Conservation (phyloP, 768 basidiomycete genomes). For the Mycena leptocephala region DNA sequence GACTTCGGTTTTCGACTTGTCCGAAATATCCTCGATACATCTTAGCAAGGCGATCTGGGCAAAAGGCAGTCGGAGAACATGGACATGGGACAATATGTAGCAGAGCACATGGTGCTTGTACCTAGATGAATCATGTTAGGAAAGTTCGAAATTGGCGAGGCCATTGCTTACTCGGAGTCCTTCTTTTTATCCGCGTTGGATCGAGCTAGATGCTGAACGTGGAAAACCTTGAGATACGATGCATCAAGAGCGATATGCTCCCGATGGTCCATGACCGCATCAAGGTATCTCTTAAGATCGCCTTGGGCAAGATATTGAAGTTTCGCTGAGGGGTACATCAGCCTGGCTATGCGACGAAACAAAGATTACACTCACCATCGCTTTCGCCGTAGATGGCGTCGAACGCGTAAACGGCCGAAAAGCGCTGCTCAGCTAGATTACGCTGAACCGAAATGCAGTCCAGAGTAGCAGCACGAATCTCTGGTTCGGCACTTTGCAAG, state of each 20-base stretch:
- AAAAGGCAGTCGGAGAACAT: conserved; percentile 64
- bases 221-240: conserved; percentile 71
- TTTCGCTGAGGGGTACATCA: conserved; percentile 48
- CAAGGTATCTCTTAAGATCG: conserved; percentile 74
- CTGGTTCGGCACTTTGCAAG: conserved; percentile 61
- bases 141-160: background rate
- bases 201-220: conserved; percentile 69
- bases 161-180: conserved; percentile 63
- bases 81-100: conserved; percentile 86
- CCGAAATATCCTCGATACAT: conserved; percentile 62
- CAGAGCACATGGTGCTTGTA: conserved; percentile 82
- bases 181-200: conserved; percentile 71
- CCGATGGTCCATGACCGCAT: conserved; percentile 62
- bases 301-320: conserved; percentile 82
- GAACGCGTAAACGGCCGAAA: conserved; percentile 77
- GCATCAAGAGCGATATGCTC: conserved; percentile 76
- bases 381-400: conserved; percentile 80
- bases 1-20: conserved; percentile 64
- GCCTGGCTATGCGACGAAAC: background rate
- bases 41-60: conserved; percentile 72
- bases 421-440: conserved; percentile 58
- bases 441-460: conserved; percentile 69
- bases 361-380: conserved; percentile 61
- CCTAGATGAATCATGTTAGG: conserved; percentile 53
- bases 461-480: conserved; percentile 67